Evolutionary conservation across 2,329 filamentous ascomycete species (phyloP), one percentile per base, ranked within the genome.

Genomic region (Aspergillus spinulosporus): DNA sequence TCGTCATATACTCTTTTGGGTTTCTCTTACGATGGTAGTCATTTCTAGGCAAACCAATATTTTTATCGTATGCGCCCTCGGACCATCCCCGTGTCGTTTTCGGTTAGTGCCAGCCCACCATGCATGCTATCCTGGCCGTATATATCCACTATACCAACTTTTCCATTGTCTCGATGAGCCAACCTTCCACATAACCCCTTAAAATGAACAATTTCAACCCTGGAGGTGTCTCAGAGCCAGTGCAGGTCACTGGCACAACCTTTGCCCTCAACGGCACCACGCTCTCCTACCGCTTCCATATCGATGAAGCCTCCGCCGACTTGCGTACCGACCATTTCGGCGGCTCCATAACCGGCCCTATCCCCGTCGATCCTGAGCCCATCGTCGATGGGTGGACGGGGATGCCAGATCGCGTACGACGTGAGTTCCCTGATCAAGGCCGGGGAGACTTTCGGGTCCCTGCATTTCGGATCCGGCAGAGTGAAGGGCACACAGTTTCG

Each of bases 381-480:
- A 59, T 63, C 1, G 62, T 69, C 3, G 67, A 77, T 14, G 85
- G 85, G 44, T 88, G 85, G 85, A 74, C 79, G 37, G 72, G 78
- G 32, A 65, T 76, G 49, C 68, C 78, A 36, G 79, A 78, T 8
- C 83, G 82, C 42, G 66, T 79, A 12, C 79, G 82, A 12, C 80
- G 85, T 28, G 85, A 88, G 65, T 87, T 86, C 52, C 85, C 85
- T 1, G 85, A 88, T 57, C 73, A 84, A 3, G 85, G 85, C 1
- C 79, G 84, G 6, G 84, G 84, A 12, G 85, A 88, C 64, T 84
- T 86, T 60, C 79, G 86, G 3, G 72, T 80, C 2, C 85, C 85
- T 0, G 85, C 85, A 0, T 77, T 88, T 9, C 80, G 83, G 37
- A 84, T 88, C 62, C 76, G 78, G 52, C 84, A 88, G 62, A 72